Evolutionary conservation across 2,329 filamentous ascomycete genomes (phyloP), one percentile per base, ranked within the genome.

Genomic region (Pseudogymnoascus sp.): DNA sequence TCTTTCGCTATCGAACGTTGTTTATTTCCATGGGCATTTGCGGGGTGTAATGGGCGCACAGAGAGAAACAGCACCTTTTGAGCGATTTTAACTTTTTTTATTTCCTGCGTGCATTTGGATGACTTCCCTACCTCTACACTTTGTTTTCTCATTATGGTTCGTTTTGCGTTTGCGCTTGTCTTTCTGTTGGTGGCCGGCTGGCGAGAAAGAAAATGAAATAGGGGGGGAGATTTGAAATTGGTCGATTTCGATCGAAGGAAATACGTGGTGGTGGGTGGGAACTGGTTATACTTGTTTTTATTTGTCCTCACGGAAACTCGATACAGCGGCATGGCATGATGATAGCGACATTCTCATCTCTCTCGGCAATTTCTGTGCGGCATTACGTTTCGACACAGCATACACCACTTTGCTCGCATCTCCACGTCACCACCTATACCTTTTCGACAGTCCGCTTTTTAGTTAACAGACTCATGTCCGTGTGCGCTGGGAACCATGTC

Each of bases 31-130:
- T 55, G 49, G 45, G 49, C 49, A 55, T 55, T 55, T 55, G 26
- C 49, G 49, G 49, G 49, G 49, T 55, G 49, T 55, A 55, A 55
- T 19, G 49, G 49, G 49, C 49, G 49, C 49, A 45, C 41, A 55
- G 26, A 55, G 49, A 55, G 49, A 55, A 31, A 55, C 49, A 55
- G 49, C 49, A 55, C 49, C 29, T 55, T 55, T 55, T 55, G 49
- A 55, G 49, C 49, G 49, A 55, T 55, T 55, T 55, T 33, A 31
- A 23, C 10, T 33, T 33, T 33, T 55, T 49, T 55, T 33, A 19
- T 55, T 55, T 55, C 49, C 7, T 55, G 49, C 26, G 49, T 55
- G 49, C 49, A 55, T 55, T 55, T 33, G 49, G 49, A 19, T 55
- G 49, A 55, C 49, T 55, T 31, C n/a, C 49, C 29, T 55, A 55